Percentiles rank a stretch among this genome's conserved stretches.
Evolutionary conservation across 192 early-diverging fungal genomes (phyloP).

Genomic region (Coemansia sp.): DNA sequence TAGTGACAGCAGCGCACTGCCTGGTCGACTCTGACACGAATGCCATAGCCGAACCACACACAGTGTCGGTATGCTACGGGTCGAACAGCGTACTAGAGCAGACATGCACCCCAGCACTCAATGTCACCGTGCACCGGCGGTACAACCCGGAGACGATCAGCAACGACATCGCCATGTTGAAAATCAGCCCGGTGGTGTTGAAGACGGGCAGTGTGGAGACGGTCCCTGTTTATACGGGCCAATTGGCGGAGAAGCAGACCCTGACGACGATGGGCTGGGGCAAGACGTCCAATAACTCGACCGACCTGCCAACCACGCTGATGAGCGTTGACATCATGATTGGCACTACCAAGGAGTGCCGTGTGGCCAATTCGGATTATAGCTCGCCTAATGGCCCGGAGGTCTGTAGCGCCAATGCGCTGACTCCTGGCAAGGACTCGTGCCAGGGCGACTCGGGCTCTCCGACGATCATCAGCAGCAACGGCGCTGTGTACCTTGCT

Average conservation of each 20-base stretch:
- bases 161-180: conserved; percentile 49
- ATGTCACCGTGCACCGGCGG: conserved; percentile 24
- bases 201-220: not conserved
- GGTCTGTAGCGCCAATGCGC: conserved; percentile 39
- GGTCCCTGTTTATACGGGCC: conserved; percentile 19
- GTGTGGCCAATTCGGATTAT: conserved; percentile 15
- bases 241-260: conserved; percentile 19
- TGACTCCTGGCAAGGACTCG: conserved; percentile 49
- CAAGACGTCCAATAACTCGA: conserved; percentile 23
- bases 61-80: conserved; percentile 46
- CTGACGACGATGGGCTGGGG: conserved; percentile 52
- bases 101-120: conserved; percentile 17
- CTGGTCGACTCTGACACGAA: conserved; percentile 26
- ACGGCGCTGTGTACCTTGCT: conserved; percentile 16
- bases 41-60: conserved; percentile 3
- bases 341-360: conserved; percentile 22
- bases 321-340: conserved; percentile 30
- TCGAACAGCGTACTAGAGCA: conserved; percentile 14
- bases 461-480: conserved; percentile 18
- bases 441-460: conserved; percentile 53
- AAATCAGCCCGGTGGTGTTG: conserved; percentile 12
- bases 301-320: conserved; percentile 16
- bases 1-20: conserved; percentile 50
- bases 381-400: conserved; percentile 27
- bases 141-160: conserved; percentile 22